Conservation (phyloP, 805 yeast genomes). For the Ogataea degrootiae region DNA sequence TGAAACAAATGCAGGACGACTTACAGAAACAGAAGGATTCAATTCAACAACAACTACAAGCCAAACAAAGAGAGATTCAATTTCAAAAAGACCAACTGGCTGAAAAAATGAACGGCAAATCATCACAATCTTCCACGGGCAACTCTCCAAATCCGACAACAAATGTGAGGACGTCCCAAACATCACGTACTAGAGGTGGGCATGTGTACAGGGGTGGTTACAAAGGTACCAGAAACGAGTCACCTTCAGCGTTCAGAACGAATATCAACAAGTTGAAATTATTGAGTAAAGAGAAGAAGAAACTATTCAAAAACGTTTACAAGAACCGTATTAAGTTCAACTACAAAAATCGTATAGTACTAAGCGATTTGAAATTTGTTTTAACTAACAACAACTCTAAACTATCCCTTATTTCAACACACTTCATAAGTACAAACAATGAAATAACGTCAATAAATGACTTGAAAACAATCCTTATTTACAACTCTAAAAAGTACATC, state of each 20-base stretch:
- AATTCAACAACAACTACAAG: conserved; percentile 14
- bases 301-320: conserved; percentile 15
- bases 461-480: conserved; percentile 13
- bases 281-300: conserved; percentile 12
- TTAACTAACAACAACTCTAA: conserved; percentile 35
- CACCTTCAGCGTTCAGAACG: conserved; percentile 22
- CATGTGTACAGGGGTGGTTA: conserved; percentile 15
- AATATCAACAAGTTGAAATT: conserved; percentile 18
- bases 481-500: conserved; percentile 16
- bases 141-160: conserved; percentile 1
- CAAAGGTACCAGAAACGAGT: conserved; percentile 8
- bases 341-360: conserved; percentile 39
- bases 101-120: neutral
- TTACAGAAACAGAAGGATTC: conserved; percentile 13
- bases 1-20: conserved; percentile 17
- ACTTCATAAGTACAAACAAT: conserved; percentile 8
- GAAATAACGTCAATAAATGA: conserved; percentile 15
- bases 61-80: conserved; percentile 9
- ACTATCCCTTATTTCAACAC: conserved; percentile 35
- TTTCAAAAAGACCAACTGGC: conserved; percentile 4
- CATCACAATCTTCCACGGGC: neutral
- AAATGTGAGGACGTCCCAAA: neutral
- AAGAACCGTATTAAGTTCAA: conserved; percentile 36
- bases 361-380: conserved; percentile 42
- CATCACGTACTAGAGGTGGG: conserved; percentile 3